Evolutionary conservation across 768 basidiomycete species (phyloP), one percentile per base, ranked within the genome.

Genomic region (Lentinula raphanica): DNA sequence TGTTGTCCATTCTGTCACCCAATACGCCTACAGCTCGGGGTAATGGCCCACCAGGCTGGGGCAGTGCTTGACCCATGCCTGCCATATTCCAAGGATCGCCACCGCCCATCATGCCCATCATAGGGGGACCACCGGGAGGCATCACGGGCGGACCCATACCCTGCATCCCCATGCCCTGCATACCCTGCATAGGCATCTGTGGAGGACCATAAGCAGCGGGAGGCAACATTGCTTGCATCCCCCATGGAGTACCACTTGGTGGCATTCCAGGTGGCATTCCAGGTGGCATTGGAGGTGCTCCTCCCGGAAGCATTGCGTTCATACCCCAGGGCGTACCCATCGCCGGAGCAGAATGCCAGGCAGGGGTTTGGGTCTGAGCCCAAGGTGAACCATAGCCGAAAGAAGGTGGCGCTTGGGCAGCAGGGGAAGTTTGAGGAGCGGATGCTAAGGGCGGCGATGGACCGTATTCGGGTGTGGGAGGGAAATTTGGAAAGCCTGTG

Each of bases 261-360:
- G 54, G 36, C 19, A 19, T 17, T 23, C n/a, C n/a, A 13, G 38
- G 54, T 3, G 31, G 39, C 17, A 36, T 27, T 40, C 50, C 50
- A 7, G 36, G 51, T n/a, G n/a, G n/a, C n/a, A n/a, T n/a, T 32
- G 19, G 35, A n/a, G 35, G 35, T 19, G 8, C 21, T 28, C 40
- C 44, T 9, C 40, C 40, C 8, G 54, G 54, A 29, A 56, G 44
- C 28, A 40, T 9, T 7, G 28, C 38, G 32, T 5, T 28, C 54
- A 46, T 56, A 19, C 21, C 25, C n/a, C 54, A 56, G n/a, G 54
- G 54, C 15, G 54, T 56, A 5, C 54, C 54, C 28, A 29, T 28
- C 23, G 21, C 7, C 27, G 36, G 36, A 15, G 51, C 51, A 53
- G 32, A 32, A 13, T 53, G n/a, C 27, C 32, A 56, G n/a, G 15